Evolutionary conservation across 495 filamentous ascomycete genomes (phyloP), one percentile per base, ranked within the genome.

Genomic region (Hypoxylon rickii): DNA sequence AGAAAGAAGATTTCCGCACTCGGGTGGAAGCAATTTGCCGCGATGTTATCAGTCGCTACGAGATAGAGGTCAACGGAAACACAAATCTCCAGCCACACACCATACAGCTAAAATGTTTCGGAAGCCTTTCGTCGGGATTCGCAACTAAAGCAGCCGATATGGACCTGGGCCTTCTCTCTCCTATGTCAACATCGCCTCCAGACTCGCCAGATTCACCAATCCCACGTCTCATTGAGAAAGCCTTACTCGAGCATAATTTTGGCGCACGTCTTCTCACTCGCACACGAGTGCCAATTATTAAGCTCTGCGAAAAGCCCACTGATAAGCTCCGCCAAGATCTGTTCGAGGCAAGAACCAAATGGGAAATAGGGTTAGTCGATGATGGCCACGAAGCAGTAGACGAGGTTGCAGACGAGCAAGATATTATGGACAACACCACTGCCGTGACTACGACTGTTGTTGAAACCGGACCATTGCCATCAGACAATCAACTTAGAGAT

Each of bases 261-360:
- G 87, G 87, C 32, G 88, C 86, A 16, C 77, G 86, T 1, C 69
- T 93, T 6, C 77, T 92, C 6, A 84, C 86, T 16, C 79, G 77
- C 29, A 91, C 90, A 6, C 79, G 89, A 55, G 84, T 92, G 21
- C 90, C 90, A 17, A 92, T 94, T 49, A 84, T 95, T 63, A 90
- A 90, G 58, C 72, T 95, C 22, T 91, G 87, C 70, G 80, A 91
- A 64, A 81, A 78, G 49, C 88, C 88, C 3, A 75, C 76, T 0
- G 60, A 69, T 3, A 68, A 78, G 17, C 76, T 90, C 12, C 73
- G 74, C 12, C 32, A 55, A 3, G 74, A 72, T 12, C 73, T 90
- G 2, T 48, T 75, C n/a, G 75, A 79, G 26, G 83, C 82, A 44
- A 76, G 86, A 22, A 55, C 65, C 16, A 86, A 83, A 55, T 88